Evolutionary conservation across 306 rosid species (phyloP).

Genomic region (Cicer cuneatum): DNA sequence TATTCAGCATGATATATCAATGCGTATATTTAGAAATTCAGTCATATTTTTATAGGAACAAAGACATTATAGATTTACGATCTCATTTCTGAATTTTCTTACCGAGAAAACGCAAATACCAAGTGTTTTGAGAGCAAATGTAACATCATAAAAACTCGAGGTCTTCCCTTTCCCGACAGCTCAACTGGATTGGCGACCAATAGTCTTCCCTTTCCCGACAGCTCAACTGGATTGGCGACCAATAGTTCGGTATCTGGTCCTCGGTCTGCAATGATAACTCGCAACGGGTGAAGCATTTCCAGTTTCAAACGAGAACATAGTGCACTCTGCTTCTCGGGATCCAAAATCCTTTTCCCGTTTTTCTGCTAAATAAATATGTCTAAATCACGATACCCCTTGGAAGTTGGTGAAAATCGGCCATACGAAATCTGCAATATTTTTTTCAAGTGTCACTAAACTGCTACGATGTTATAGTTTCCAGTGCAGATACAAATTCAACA

Average conservation of each 20-base stretch:
- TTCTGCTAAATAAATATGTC: conserved; percentile 77
- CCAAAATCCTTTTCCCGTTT: conserved; percentile 72
- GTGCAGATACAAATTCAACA: not conserved
- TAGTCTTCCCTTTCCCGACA: conserved; percentile 78
- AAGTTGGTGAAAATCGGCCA: conserved; percentile 62
- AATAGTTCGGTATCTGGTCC: conserved; percentile 80
- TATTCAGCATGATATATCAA: not conserved
- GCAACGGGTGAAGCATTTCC: conserved; percentile 84
- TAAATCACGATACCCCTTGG: conserved; percentile 61
- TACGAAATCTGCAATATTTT: conserved; percentile 60
- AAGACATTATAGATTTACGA: conserved; percentile 15
- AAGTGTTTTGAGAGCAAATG: conserved; percentile 70
- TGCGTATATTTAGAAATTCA: conserved; percentile 21
- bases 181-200: conserved; percentile 85
- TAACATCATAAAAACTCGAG: conserved; percentile 77
- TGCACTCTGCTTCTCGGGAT: conserved; percentile 60
- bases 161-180: conserved; percentile 83
- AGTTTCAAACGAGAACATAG: conserved; percentile 65
- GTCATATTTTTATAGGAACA: not conserved
- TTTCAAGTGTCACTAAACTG: conserved; percentile 31
- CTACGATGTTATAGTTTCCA: not conserved
- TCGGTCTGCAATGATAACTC: conserved; percentile 66
- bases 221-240: conserved; percentile 87
- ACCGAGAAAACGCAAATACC: conserved; percentile 83
- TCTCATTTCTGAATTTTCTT: conserved; percentile 44